Evolutionary conservation across 2,329 filamentous ascomycete species (phyloP).

Genomic region (Zymoseptoria tritici): DNA sequence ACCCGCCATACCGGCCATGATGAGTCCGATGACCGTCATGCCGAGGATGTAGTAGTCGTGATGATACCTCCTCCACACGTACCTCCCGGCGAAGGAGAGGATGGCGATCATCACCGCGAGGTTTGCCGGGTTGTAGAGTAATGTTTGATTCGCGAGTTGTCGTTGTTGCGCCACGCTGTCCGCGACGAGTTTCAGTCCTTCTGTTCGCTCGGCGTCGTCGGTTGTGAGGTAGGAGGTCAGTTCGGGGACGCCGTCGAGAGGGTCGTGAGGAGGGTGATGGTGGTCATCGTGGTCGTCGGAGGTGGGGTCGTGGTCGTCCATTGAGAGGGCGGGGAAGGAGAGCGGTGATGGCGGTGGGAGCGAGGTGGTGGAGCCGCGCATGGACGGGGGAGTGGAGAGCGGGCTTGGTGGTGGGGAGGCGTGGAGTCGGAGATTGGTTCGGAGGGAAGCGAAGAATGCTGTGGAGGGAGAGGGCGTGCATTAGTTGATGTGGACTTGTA

Average conservation of each 20-base stretch:
- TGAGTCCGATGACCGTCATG: constrained; percentile 52
- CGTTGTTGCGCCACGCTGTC: constrained; percentile 79
- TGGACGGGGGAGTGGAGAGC: constrained; percentile 56
- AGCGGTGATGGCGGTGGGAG: constrained; percentile 44
- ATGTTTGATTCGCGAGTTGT: constrained; percentile 54
- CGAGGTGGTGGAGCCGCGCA: constrained; percentile 39
- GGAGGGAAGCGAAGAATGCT: constrained; percentile 79
- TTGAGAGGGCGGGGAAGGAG: constrained; percentile 27
- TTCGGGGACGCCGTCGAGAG: constrained; percentile 52
- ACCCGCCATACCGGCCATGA: constrained; percentile 56
- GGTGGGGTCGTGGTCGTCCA: constrained; percentile 12
- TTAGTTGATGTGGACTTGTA: not conserved
- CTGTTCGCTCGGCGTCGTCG: constrained; percentile 52
- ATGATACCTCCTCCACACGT: constrained; percentile 40
- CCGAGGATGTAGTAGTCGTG: constrained; percentile 49
- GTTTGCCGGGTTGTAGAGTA: constrained; percentile 56
- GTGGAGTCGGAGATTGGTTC: constrained; percentile 66
- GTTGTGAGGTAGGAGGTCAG: constrained; percentile 52
- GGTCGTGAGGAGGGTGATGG: constrained; percentile 21
- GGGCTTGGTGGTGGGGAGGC: constrained; percentile 54
- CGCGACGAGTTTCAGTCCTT: constrained; percentile 65
- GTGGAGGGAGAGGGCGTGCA: constrained; percentile 9
- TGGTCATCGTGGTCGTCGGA: constrained; percentile 7
- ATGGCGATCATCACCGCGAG: constrained; percentile 33
- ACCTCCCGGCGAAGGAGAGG: constrained; percentile 34